Evolutionary conservation across 805 yeast genomes (phyloP), one percentile per base, ranked within the genome.

Genomic region (Torulaspora maleeae): DNA sequence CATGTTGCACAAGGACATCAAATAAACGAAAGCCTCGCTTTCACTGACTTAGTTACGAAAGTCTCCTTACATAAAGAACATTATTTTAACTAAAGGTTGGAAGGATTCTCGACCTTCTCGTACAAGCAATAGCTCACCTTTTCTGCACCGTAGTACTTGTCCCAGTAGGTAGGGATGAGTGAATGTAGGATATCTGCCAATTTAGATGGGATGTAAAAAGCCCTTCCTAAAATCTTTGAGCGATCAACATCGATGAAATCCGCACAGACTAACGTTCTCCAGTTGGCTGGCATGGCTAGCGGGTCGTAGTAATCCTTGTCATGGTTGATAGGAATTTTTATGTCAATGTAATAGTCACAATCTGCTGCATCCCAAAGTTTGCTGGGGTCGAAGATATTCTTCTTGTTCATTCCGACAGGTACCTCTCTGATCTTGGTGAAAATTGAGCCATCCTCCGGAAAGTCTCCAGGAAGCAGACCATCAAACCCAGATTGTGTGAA

Each of bases 381-480:
- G 9, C 75, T 76, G 1, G 70, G 65, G 38, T 86, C 89, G 56
- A 79, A 88, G 36, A 66, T 47, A 60, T 91, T 90, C 54, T 71
- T 67, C 55, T 88, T 82, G 60, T 91, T 90, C 88, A 87, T 85
- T 4, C 81, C 77, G 1, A 52, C 38, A 1, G 95, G 93, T 1
- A 73, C 56, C 1, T 54, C 49, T 17, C 83, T 72, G 0, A 85
- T 75, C 15, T 61, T 52, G 11, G 60, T 58, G 3, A 67, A 57
- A 22, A 67, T 40, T 4, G 52, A 47, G 1, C 39, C 55, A 1
- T 59, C 54, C 53, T 82, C 95, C 3, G 61, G 57, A 59, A 90
- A 91, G 56, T 87, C 93, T 2, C 95, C 95, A 0, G 98, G 98
- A 28, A 91, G 69, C 49, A 90, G 69, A 0, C 97, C 97, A 61